phyloP scores from a whole-genome alignment of 805 yeast species.

The Saitoella complicata region DNA sequence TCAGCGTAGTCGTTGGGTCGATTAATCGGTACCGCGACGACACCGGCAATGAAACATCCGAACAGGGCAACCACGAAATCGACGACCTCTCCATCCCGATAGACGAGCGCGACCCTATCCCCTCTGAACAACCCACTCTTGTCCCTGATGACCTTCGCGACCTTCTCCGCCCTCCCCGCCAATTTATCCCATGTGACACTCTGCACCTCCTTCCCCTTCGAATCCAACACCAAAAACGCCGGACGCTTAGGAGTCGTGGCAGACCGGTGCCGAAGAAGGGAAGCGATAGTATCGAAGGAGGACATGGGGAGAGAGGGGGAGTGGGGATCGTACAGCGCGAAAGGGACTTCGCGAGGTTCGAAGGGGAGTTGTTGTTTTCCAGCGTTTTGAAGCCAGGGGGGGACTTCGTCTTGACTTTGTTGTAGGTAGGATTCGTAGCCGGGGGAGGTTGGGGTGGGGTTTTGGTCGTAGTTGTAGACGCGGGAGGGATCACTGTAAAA shows the following conservation, averaged over 20 bases:
- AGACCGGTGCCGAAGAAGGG: constrained; percentile 60
- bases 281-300: constrained; percentile 45
- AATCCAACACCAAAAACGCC: constrained; percentile 59
- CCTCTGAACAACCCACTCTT: constrained; percentile 58
- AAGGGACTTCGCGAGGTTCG: constrained; percentile 2
- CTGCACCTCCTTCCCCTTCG: constrained; percentile 62
- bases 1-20: constrained; percentile 47
- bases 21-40: constrained; percentile 85
- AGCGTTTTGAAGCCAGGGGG: background rate
- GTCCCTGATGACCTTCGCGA: constrained; percentile 68
- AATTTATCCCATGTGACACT: constrained; percentile 82
- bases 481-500: no score
- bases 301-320: constrained; percentile 4
- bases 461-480: no score
- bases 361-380: constrained; percentile 2
- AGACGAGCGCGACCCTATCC: constrained; percentile 71
- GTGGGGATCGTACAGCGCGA: background rate
- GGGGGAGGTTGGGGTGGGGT: no score
- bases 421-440: no score
- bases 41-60: constrained; percentile 87
- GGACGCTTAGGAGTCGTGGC: constrained; percentile 43
- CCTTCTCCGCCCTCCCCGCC: constrained; percentile 65
- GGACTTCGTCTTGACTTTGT: no score
- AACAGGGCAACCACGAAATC: constrained; percentile 75
- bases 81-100: constrained; percentile 65